Percentiles rank a stretch among this genome's conserved stretches.
These are phyloP conservation scores for Begonia loranthoides DNA, from an alignment of 306 rosid genomes.

Conservation along the genomic window DNA sequence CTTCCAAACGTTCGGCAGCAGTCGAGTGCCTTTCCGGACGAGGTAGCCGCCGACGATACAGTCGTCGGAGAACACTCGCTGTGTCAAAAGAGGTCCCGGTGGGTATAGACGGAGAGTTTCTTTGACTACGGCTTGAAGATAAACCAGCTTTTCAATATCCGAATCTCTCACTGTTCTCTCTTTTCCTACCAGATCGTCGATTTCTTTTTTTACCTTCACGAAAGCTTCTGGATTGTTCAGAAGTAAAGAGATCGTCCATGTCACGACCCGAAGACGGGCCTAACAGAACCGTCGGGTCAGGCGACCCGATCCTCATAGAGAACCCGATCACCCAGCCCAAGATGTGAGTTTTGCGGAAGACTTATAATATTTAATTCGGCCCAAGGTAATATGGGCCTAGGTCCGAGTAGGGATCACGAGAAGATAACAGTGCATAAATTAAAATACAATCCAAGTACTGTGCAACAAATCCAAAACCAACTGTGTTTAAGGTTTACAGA, in stretches of 20 bases:
- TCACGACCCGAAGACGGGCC: too few species aligned
- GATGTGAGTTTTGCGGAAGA: too few species aligned
- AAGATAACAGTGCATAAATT: too few species aligned
- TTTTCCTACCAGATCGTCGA: conserved; percentile 12
- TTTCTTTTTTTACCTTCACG: conserved; percentile 10
- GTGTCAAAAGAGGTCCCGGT: conserved; percentile 17
- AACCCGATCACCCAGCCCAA: too few species aligned
- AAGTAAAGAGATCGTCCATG: conserved; percentile 10
- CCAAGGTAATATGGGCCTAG: too few species aligned
- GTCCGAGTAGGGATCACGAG: too few species aligned
- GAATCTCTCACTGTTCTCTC: conserved; percentile 3
- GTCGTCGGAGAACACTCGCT: conserved; percentile 26
- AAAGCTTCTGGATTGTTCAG: conserved; percentile 10
- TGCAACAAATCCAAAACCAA: too few species aligned
- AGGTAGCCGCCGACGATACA: conserved; percentile 32
- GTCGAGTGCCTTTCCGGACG: conserved; percentile 25
- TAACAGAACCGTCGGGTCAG: too few species aligned
- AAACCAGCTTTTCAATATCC: conserved; percentile 21
- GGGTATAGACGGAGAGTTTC: conserved; percentile 46
- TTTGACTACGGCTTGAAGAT: conserved; percentile 34
- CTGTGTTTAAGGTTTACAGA: too few species aligned
- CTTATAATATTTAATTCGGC: too few species aligned
- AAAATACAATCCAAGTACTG: too few species aligned
- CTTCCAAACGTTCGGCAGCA: conserved; percentile 29
- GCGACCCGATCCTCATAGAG: too few species aligned